phyloP scores from a whole-genome alignment of 2,329 filamentous ascomycete species.

The Xylaria hypoxylon region DNA sequence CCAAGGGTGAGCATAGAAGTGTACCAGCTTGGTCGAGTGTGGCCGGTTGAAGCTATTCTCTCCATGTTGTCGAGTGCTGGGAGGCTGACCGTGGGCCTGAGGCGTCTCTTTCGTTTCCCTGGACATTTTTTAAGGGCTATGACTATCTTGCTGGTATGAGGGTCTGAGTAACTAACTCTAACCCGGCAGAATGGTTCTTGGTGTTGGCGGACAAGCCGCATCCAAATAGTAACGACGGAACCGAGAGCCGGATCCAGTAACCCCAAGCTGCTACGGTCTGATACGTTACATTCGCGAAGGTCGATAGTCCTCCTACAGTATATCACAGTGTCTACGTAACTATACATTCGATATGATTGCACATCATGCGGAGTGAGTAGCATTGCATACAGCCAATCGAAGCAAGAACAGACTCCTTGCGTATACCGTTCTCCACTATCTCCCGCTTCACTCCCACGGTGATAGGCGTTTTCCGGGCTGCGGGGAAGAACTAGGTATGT shows the following conservation, averaged over 20 bases:
- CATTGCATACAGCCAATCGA: conserved; percentile 18
- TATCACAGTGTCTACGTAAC: background rate
- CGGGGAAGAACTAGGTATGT: background rate
- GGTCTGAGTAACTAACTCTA: background rate
- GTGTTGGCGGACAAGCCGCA: background rate
- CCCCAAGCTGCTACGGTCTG: background rate
- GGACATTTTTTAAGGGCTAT: conserved; percentile 11
- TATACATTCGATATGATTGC: background rate
- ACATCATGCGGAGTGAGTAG: background rate
- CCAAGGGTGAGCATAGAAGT: conserved; percentile 36
- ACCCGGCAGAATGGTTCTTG: background rate
- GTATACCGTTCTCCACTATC: conserved; percentile 6
- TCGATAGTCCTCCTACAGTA: background rate
- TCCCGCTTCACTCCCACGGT: background rate
- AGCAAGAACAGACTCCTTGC: background rate
- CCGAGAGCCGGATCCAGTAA: background rate
- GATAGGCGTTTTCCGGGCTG: background rate
- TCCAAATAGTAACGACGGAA: conserved; percentile 7
- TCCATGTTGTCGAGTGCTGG: background rate
- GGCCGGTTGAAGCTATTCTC: background rate
- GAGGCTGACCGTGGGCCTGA: background rate
- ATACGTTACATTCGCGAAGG: conserved; percentile 20
- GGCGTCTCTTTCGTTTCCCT: conserved; percentile 8
- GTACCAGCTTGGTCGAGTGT: conserved; percentile 23
- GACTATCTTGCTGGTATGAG: background rate